Evolutionary conservation across 2,329 filamentous ascomycete genomes (phyloP).

Genomic region (Meredithiella fracta): DNA sequence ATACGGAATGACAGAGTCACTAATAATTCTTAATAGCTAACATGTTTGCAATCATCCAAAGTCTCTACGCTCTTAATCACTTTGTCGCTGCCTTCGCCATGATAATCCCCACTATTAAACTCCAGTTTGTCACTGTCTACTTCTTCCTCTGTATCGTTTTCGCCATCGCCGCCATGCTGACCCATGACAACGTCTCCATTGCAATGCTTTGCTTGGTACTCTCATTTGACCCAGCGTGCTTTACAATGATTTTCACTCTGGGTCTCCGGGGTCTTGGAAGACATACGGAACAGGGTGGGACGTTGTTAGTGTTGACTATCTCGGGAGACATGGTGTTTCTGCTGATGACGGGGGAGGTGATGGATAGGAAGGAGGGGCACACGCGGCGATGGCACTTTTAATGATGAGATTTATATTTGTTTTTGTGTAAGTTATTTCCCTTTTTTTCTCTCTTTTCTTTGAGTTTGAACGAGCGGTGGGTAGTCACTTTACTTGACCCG

Average conservation of each 20-base stretch:
- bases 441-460: neutral
- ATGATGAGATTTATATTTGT: constrained; percentile 14
- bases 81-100: constrained; percentile 40
- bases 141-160: constrained; percentile 38
- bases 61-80: constrained; percentile 41
- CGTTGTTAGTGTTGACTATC: constrained; percentile 39
- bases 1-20: neutral
- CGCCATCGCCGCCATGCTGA: constrained; percentile 34
- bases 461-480: too few relatives aligned
- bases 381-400: constrained; percentile 13
- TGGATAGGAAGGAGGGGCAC: constrained; percentile 30
- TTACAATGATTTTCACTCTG: constrained; percentile 42
- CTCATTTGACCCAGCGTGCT: constrained; percentile 42
- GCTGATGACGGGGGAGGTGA: constrained; percentile 50
- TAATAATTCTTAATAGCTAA: constrained; percentile 24
- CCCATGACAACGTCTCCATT: constrained; percentile 34
- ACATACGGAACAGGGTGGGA: constrained; percentile 54
- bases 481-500: neutral
- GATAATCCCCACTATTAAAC: constrained; percentile 33
- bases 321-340: constrained; percentile 39
- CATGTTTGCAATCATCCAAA: constrained; percentile 42
- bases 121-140: constrained; percentile 36
- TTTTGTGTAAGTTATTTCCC: constrained; percentile 10
- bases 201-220: constrained; percentile 38
- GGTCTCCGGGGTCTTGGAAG: constrained; percentile 44